Evolutionary conservation across 306 rosid species (phyloP).

Genomic region (Citrullus colocynthis): DNA sequence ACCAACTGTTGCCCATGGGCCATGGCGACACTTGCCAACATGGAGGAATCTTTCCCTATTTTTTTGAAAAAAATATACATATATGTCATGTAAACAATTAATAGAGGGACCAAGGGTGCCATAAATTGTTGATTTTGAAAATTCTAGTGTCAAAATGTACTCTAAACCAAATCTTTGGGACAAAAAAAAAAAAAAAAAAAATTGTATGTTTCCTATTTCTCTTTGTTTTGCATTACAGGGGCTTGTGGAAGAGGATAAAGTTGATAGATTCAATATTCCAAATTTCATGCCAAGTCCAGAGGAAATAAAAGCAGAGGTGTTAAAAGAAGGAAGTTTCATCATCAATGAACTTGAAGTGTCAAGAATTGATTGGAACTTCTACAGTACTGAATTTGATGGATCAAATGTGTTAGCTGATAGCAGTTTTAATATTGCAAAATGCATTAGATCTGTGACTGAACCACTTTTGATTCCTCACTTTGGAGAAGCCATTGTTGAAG

Average conservation of each 20-base stretch:
- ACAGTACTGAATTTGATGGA: background rate
- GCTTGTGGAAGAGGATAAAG: slow-evolving; percentile 18
- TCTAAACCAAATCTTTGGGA: too few species aligned
- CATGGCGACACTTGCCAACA: too few species aligned
- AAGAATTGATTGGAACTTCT: slow-evolving; percentile 17
- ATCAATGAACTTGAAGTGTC: slow-evolving; percentile 8
- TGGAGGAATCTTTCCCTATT: too few species aligned
- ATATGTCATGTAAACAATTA: too few species aligned
- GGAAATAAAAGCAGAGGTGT: slow-evolving; percentile 23
- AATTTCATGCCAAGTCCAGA: slow-evolving; percentile 4
- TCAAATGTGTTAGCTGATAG: too few species aligned
- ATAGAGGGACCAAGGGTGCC: too few species aligned
- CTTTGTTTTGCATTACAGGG: background rate
- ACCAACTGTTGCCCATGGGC: too few species aligned
- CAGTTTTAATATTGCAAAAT: slow-evolving; percentile 4
- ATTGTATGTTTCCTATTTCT: too few species aligned
- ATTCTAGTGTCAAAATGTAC: too few species aligned
- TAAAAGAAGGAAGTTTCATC: slow-evolving; percentile 26
- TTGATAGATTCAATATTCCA: slow-evolving; percentile 26
- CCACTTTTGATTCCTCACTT: slow-evolving; percentile 20
- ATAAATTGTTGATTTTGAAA: too few species aligned
- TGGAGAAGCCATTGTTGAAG: slow-evolving; percentile 21
- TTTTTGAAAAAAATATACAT: too few species aligned
- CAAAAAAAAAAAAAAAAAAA: too few species aligned
- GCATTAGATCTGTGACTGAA: slow-evolving; percentile 19